Conservation (phyloP, 257 asterid genomes). For the Solanum clarkiae region DNA sequence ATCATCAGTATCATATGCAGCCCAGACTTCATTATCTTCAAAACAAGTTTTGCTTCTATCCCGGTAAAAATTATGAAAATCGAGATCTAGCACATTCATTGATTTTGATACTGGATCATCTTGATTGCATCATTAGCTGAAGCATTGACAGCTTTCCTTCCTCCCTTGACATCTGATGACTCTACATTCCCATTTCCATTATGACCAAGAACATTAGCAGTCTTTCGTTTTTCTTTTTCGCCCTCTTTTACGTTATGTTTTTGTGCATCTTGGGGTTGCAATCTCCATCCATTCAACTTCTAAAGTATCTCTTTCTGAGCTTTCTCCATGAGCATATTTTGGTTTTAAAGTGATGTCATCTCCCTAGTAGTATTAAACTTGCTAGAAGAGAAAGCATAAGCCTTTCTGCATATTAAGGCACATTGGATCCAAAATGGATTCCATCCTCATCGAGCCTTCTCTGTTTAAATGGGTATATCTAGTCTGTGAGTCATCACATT, state of each 20-base stretch:
- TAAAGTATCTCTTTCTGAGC: constrained; percentile 28
- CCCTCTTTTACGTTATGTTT: constrained; percentile 18
- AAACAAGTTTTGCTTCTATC: no score
- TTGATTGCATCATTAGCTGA: no score
- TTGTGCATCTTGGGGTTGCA: constrained; percentile 8
- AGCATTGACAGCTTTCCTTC: no score
- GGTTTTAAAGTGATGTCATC: constrained; percentile 20
- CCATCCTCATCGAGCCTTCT: constrained; percentile 26
- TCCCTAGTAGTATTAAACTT: constrained; percentile 29
- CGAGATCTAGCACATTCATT: no score
- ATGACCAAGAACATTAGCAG: constrained; percentile 7
- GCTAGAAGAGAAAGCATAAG: constrained; percentile 10
- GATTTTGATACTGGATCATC: no score
- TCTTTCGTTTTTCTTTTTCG: constrained; percentile 14
- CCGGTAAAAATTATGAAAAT: no score
- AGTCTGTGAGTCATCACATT: constrained; percentile 28
- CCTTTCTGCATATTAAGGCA: background rate
- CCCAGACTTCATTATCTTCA: no score
- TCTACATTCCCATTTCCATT: constrained; percentile 27
- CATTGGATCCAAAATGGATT: constrained; percentile 16
- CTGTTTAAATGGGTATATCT: constrained; percentile 23
- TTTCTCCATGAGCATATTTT: constrained; percentile 29
- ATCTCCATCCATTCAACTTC: constrained; percentile 29
- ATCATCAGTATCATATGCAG: no score
- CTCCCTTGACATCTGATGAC: no score